Evolutionary conservation across 768 basidiomycete species (phyloP).

Genomic region (Naganishia vishniacii): DNA sequence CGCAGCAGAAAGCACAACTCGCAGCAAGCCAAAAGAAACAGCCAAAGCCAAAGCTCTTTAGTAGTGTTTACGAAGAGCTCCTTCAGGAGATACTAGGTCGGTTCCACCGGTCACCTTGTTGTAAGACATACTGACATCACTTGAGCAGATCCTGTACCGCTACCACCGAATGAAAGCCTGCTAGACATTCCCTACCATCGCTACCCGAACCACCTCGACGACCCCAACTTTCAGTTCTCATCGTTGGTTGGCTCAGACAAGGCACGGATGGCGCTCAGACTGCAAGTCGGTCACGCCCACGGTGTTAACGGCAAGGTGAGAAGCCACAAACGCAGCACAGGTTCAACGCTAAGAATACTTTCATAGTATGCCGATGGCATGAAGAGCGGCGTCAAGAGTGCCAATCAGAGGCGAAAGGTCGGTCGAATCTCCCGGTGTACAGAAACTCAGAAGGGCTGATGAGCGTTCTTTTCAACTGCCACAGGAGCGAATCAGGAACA

Average conservation of each 20-base stretch:
- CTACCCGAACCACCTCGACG: conserved; percentile 18
- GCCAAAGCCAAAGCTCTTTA: conserved; percentile 16
- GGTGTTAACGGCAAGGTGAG: conserved; percentile 18
- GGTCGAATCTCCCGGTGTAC: neutral
- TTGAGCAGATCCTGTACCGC: conserved; percentile 12
- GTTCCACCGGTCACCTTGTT: neutral
- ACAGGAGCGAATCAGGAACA: conserved; percentile 17
- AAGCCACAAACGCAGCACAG: neutral
- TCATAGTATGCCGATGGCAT: conserved; percentile 7
- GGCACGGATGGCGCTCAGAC: conserved; percentile 3
- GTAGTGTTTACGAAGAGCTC: conserved; percentile 15
- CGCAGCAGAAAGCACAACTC: neutral
- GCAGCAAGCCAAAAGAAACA: neutral
- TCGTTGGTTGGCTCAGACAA: neutral
- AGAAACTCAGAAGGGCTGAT: neutral
- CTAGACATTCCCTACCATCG: conserved; percentile 10
- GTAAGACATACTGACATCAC: neutral
- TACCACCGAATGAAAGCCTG: conserved; percentile 11
- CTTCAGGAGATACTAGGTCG: conserved; percentile 9
- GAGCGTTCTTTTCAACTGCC: neutral
- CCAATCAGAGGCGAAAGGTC: conserved; percentile 21
- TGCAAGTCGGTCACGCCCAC: conserved; percentile 15
- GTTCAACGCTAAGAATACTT: neutral
- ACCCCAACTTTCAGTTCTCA: conserved; percentile 11
- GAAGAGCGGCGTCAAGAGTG: conserved; percentile 19